A percentile compares a stretch with the other conserved stretches of the same genome.
These are phyloP conservation scores for Leavenworthia alabamica DNA, from an alignment of 345 rosid genomes.

Conservation along the genomic window DNA sequence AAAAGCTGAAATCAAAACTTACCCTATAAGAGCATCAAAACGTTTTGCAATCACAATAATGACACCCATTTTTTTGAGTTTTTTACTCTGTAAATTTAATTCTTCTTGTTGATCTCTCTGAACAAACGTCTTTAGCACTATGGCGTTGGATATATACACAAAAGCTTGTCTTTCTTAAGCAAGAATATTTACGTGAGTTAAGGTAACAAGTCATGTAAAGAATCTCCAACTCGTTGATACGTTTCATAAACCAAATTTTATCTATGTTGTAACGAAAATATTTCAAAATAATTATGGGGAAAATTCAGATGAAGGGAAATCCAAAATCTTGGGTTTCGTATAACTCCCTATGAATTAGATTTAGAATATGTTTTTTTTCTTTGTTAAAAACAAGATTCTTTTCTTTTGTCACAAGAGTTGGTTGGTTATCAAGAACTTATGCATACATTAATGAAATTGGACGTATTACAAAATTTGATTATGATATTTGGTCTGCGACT, in stretches of 20 bases:
- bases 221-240: conserved; percentile 21
- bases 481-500: not conserved
- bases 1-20: not conserved
- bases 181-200: conserved; percentile 26
- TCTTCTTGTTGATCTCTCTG: conserved; percentile 16
- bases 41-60: conserved; percentile 45
- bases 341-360: not conserved
- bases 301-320: conserved; percentile 8
- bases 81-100: not conserved
- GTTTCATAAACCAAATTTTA: conserved; percentile 4
- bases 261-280: not conserved
- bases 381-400: conserved; percentile 5
- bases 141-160: conserved; percentile 22
- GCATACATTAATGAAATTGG: conserved; percentile 14
- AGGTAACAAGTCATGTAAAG: conserved; percentile 24
- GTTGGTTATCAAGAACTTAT: not conserved
- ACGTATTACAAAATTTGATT: conserved; percentile 14
- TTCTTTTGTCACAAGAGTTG: conserved; percentile 20
- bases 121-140: conserved; percentile 34
- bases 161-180: conserved; percentile 1
- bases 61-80: conserved; percentile 43
- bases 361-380: not conserved
- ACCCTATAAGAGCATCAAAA: conserved; percentile 69
- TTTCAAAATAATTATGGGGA: not conserved
- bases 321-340: conserved; percentile 24